These are phyloP conservation scores for Rhizopogon sp. DNA, from an alignment of 768 basidiomycete species.

Conservation along the genomic window DNA sequence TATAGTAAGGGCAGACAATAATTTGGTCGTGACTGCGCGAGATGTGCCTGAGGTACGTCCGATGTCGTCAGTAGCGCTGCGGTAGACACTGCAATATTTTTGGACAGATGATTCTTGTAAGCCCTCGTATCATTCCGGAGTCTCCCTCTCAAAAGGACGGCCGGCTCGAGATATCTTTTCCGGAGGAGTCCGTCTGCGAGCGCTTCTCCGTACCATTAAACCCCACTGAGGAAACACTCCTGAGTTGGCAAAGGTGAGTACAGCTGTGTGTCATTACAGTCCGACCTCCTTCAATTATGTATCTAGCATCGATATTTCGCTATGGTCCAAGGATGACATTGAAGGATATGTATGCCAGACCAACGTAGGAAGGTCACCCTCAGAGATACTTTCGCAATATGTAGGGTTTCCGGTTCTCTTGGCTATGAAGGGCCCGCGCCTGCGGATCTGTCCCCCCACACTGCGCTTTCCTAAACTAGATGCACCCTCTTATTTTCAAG, in stretches of 20 bases:
- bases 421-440: conserved; percentile 58
- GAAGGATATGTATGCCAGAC: conserved; percentile 67
- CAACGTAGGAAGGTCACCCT: conserved; percentile 37
- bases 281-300: neutral
- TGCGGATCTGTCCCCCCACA: conserved; percentile 49
- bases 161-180: conserved; percentile 52
- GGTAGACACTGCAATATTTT: neutral
- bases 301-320: conserved; percentile 46
- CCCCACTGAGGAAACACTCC: conserved; percentile 44
- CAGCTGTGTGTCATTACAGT: neutral
- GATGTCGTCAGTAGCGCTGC: neutral
- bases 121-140: conserved; percentile 48
- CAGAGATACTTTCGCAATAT: conserved; percentile 55
- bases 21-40: conserved; percentile 62
- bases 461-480: conserved; percentile 51
- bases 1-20: conserved; percentile 52
- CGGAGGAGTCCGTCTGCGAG: conserved; percentile 50
- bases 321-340: conserved; percentile 43
- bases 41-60: conserved; percentile 49
- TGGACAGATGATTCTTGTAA: conserved; percentile 61
- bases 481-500: conserved; percentile 57
- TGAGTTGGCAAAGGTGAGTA: conserved; percentile 54
- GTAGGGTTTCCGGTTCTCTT: conserved; percentile 58
- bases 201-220: conserved; percentile 55
- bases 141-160: conserved; percentile 41